Conservation (phyloP, 805 yeast species). For the Candida vartiovaarae region DNA sequence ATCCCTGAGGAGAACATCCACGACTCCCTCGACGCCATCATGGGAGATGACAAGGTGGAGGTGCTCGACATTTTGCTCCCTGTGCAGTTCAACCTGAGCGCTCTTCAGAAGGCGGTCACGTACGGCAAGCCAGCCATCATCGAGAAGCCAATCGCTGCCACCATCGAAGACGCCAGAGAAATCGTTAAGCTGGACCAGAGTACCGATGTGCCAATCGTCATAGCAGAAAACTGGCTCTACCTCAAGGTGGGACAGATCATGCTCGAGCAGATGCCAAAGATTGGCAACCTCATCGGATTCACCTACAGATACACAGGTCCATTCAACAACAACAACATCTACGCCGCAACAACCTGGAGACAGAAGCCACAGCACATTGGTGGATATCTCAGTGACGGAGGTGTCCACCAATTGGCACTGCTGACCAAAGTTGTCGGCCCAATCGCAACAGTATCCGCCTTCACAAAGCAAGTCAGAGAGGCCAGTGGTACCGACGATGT, state of each 20-base stretch:
- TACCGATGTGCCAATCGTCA: conserved; percentile 60
- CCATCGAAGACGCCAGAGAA: conserved; percentile 69
- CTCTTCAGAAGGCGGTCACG: conserved; percentile 61
- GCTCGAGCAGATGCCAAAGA: conserved; percentile 52
- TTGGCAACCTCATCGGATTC: conserved; percentile 67
- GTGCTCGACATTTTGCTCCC: conserved; percentile 84
- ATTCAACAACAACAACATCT: conserved; percentile 53
- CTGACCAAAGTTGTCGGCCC: conserved; percentile 77
- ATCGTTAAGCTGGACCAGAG: conserved; percentile 60
- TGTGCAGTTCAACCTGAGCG: conserved; percentile 69
- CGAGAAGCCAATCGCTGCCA: conserved; percentile 93
- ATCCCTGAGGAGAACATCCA: conserved; percentile 34
- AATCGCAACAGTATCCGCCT: conserved; percentile 64
- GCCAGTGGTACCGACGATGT: conserved; percentile 80
- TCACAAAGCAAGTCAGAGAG: conserved; percentile 68
- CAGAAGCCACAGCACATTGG: conserved; percentile 87
- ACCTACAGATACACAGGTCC: conserved; percentile 72
- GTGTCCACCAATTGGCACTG: conserved; percentile 90
- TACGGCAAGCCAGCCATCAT: conserved; percentile 72
- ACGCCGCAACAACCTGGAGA: conserved; percentile 77
- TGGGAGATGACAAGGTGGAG: conserved; percentile 62
- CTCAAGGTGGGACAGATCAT: conserved; percentile 51
- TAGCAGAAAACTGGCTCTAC: conserved; percentile 86
- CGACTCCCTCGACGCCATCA: conserved; percentile 29
- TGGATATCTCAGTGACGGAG: conserved; percentile 90